Percentiles rank a stretch among this genome's conserved stretches.
Conservation (phyloP, 2,329 filamentous ascomycete genomes). For the Ophiocordyceps camponoti-saundersi region DNA sequence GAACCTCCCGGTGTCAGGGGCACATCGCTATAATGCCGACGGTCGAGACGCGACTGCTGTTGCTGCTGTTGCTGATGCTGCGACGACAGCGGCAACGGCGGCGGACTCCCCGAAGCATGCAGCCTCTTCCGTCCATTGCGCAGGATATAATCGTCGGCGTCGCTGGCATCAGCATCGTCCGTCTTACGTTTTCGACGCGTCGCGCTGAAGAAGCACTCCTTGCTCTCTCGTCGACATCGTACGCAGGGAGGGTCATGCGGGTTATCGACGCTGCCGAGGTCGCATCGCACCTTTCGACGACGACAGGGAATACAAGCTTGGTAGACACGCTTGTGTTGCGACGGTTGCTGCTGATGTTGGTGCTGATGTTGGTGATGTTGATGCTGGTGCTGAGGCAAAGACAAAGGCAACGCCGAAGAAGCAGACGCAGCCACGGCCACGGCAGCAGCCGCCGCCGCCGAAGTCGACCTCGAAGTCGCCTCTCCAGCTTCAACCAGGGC, state of each 20-base stretch:
- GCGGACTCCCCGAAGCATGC: conserved; percentile 27
- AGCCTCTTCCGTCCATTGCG: conserved; percentile 58
- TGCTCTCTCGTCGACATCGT: conserved; percentile 83
- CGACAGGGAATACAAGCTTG: conserved; percentile 47
- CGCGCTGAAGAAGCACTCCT: conserved; percentile 92
- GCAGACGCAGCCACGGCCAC: background rate
- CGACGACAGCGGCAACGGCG: conserved; percentile 5
- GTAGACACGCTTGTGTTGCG: conserved; percentile 44
- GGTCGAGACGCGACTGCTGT: conserved; percentile 14
- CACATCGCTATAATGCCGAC: conserved; percentile 29
- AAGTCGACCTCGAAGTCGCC: background rate
- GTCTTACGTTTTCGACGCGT: conserved; percentile 83
- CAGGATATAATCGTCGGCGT: conserved; percentile 49
- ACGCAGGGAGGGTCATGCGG: conserved; percentile 88
- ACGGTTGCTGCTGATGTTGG: background rate
- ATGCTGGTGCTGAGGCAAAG: background rate
- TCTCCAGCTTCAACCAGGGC: background rate
- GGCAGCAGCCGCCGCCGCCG: background rate
- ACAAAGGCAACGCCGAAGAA: no score
- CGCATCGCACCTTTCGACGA: conserved; percentile 44
- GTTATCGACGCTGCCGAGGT: conserved; percentile 67
- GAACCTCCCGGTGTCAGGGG: conserved; percentile 50
- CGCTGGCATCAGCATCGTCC: conserved; percentile 34
- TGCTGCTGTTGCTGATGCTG: no score
- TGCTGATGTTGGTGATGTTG: background rate